Percentiles rank a stretch among this genome's conserved stretches.
phyloP scores from a whole-genome alignment of 768 basidiomycete genomes.

The Tricholoma flavovirens region DNA sequence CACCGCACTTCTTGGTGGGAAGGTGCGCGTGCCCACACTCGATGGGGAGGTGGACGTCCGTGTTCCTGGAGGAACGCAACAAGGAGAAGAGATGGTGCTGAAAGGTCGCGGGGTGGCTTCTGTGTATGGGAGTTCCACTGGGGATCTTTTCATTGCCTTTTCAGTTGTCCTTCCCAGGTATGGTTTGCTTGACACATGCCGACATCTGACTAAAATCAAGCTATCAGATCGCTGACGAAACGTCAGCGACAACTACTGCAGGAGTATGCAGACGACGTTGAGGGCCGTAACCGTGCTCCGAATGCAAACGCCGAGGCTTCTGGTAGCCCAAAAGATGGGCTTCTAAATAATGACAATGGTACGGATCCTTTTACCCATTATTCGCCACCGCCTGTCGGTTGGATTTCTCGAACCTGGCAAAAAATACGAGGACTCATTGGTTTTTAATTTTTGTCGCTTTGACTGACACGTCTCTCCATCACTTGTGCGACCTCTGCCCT shows the following conservation, averaged over 20 bases:
- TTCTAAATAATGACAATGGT: slow-evolving; percentile 53
- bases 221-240: slow-evolving; percentile 65
- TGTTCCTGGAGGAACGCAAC: slow-evolving; percentile 89
- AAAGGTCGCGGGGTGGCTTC: slow-evolving; percentile 77
- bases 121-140: slow-evolving; percentile 53
- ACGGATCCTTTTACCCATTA: slow-evolving; percentile 62
- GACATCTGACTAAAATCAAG: slow-evolving; percentile 6
- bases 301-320: slow-evolving; percentile 14
- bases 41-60: slow-evolving; percentile 95
- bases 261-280: slow-evolving; percentile 89
- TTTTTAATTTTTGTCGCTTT: slow-evolving; percentile 43
- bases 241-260: slow-evolving; percentile 86
- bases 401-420: slow-evolving; percentile 67
- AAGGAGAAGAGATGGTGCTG: slow-evolving; percentile 94
- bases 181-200: slow-evolving; percentile 18
- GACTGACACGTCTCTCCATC: slow-evolving; percentile 43
- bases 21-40: slow-evolving; percentile 86
- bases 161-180: slow-evolving; percentile 86
- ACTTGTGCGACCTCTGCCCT: slow-evolving; percentile 11
- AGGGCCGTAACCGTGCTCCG: slow-evolving; percentile 59
- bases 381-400: slow-evolving; percentile 52
- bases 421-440: slow-evolving; percentile 65
- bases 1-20: slow-evolving; percentile 87
- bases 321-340: slow-evolving; percentile 10
- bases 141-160: slow-evolving; percentile 89